phyloP scores from a whole-genome alignment of 2,329 filamentous ascomycete genomes.

The Sarocladium kiliense region DNA sequence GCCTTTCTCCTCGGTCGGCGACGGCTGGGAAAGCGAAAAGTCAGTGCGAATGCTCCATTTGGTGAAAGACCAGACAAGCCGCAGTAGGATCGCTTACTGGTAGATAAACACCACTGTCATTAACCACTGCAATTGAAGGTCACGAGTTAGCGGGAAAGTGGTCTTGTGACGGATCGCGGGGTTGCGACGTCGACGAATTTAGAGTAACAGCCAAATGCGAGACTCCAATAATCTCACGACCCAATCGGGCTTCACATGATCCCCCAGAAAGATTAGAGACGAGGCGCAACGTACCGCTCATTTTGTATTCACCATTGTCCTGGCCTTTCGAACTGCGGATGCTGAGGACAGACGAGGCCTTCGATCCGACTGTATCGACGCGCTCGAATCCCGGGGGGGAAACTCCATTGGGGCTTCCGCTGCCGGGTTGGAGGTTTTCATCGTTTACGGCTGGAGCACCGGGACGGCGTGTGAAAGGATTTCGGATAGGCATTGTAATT shows the following conservation, averaged over 20 bases:
- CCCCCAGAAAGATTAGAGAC: neutral
- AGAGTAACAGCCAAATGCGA: conserved; percentile 2
- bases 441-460: conserved; percentile 41
- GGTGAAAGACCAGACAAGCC: neutral
- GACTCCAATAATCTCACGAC: neutral
- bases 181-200: conserved; percentile 10
- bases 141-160: conserved; percentile 18
- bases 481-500: conserved; percentile 61
- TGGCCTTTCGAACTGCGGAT: conserved; percentile 55
- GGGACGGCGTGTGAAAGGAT: conserved; percentile 61
- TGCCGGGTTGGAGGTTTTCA: conserved; percentile 45
- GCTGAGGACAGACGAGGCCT: conserved; percentile 56
- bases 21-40: conserved; percentile 56
- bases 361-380: conserved; percentile 58
- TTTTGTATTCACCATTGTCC: conserved; percentile 70
- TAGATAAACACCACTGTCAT: conserved; percentile 90
- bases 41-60: too few species aligned
- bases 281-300: conserved; percentile 62
- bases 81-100: conserved; percentile 54
- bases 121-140: conserved; percentile 63
- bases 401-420: conserved; percentile 15
- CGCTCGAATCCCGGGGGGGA: conserved; percentile 47
- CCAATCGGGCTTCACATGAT: neutral
- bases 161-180: conserved; percentile 18
- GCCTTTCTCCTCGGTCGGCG: conserved; percentile 76